phyloP scores from a whole-genome alignment of 352 stramenopile genomes.

The Stramenopiles sp. region DNA sequence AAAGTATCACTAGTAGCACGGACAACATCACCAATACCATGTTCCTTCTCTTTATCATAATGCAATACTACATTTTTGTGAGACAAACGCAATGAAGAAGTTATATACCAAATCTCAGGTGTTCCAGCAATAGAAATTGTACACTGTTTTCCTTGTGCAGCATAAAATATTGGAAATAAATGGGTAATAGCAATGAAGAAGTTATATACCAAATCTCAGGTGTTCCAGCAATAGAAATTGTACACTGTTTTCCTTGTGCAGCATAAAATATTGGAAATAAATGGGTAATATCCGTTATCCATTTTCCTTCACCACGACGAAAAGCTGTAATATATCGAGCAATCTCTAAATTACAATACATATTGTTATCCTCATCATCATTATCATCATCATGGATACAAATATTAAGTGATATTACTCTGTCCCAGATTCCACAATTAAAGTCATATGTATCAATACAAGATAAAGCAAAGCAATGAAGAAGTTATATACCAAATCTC shows the following conservation, averaged over 20 bases:
- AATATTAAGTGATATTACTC: neutral
- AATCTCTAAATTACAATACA: neutral
- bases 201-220: neutral
- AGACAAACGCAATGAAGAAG: neutral
- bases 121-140: neutral
- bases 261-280: neutral
- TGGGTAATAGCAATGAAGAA: neutral
- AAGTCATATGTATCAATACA: neutral
- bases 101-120: neutral
- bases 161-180: neutral
- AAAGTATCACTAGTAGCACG: no score
- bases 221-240: neutral
- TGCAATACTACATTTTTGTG: neutral
- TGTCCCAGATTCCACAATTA: neutral
- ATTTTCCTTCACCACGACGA: neutral
- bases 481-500: neutral
- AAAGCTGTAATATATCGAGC: neutral
- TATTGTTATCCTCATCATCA: neutral
- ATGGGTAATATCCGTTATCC: neutral
- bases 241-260: neutral
- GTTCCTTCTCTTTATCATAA: neutral
- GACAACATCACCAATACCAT: no score
- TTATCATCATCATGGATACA: neutral
- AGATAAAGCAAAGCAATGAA: neutral
- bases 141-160: neutral